Evolutionary conservation across 176 grass and related monocot species (phyloP), one percentile per base, ranked within the genome.

Genomic region (Carex littledalei): DNA sequence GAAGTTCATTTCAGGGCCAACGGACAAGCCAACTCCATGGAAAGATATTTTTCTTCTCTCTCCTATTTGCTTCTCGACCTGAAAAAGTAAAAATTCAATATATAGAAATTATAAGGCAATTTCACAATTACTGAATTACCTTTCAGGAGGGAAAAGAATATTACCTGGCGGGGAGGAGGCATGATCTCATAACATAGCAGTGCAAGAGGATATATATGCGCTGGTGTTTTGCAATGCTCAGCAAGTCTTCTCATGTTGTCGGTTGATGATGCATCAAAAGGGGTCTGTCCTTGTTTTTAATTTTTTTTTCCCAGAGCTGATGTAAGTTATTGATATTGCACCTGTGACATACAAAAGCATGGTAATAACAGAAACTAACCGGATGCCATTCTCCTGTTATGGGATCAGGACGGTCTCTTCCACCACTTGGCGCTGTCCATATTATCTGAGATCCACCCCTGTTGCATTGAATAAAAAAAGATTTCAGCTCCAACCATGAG

Each of bases 191-290:
- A 88, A 88, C 96, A 99, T 49, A 99, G 84, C 88, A 99, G 91
- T 34, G 93, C 64, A 41, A 99, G 85, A 24, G 96, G 93, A 87
- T 99, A 95, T 90, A 99, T 99, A 81, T 99, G 93, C 64, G 91
- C 91, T 54, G 91, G 85, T 78, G 92, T 78, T 12, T 84, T 76
- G 80, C 93, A 90, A 86, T 99, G 90, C 64, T 99, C 96, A 82
- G 89, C 79, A 88, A 99, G 93, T 87, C 96, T 93, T 87, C 96
- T 95, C 96, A 99, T 99, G 85, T 94, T 99, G 78, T 99, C 96
- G 58, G 91, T 91, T 81, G 96, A 88, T 53, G 96, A 92, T 67
- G 77, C 69, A 94, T 99, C 93, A 88, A 99, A 99, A 85, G 88
- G 86, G 50, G 93, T 87, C 93, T 99, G 90, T 76, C 86, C 90